Evolutionary conservation across 2,329 filamentous ascomycete species (phyloP).

Genomic region (Colletotrichum echinochloae): DNA sequence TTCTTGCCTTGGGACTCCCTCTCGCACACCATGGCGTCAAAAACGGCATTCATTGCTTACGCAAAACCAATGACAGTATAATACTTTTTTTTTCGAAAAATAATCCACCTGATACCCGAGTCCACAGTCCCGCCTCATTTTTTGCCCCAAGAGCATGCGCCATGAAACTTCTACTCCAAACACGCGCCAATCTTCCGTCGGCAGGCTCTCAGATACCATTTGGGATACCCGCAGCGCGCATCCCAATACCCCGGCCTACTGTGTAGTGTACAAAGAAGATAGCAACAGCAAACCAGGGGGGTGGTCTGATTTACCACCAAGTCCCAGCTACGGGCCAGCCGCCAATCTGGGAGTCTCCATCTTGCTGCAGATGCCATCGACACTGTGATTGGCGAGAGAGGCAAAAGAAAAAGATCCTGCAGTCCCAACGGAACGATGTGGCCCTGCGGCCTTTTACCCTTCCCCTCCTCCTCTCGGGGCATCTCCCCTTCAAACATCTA

Average conservation of each 20-base stretch:
- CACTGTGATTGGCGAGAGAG: conserved; percentile 4
- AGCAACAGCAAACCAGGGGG: background rate
- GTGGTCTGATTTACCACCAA: conserved; percentile 16
- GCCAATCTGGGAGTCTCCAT: conserved; percentile 16
- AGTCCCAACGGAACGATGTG: background rate
- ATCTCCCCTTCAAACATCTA: too few relatives aligned
- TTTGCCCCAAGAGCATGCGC: background rate
- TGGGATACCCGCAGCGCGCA: background rate
- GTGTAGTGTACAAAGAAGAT: background rate
- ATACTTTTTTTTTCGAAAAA: background rate
- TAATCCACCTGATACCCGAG: background rate
- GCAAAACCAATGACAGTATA: background rate
- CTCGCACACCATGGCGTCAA: background rate
- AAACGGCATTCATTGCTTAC: background rate
- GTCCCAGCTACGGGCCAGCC: background rate
- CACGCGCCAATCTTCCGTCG: background rate
- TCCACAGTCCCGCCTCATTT: background rate
- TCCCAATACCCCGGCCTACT: background rate
- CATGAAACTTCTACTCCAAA: background rate
- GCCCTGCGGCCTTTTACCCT: conserved; percentile 11
- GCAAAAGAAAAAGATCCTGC: conserved; percentile 1
- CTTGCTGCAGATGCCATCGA: conserved; percentile 1
- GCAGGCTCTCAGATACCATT: background rate
- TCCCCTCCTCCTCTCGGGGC: too few relatives aligned
- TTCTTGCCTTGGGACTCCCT: background rate